A percentile compares a stretch with the other conserved stretches of the same genome.
Conservation (phyloP, 2,329 filamentous ascomycete genomes). For the Beauveria sp. region DNA sequence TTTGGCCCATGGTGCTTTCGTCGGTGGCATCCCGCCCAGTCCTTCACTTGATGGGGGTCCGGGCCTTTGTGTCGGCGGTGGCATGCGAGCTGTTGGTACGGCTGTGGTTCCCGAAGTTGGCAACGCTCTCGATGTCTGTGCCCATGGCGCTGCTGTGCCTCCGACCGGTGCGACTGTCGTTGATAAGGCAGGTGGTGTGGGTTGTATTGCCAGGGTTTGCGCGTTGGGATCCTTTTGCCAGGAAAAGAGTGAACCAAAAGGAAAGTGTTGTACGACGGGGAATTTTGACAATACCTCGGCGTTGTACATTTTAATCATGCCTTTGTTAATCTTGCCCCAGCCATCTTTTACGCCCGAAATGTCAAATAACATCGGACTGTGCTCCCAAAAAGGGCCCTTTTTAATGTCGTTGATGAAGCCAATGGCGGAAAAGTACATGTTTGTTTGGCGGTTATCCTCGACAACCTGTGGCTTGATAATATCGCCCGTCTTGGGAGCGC, state of each 20-base stretch:
- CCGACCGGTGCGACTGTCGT: constrained; percentile 26
- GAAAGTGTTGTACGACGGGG: constrained; percentile 95
- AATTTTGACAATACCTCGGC: constrained; percentile 95
- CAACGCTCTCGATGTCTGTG: constrained; percentile 31
- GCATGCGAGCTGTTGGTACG: not conserved
- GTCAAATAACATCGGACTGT: constrained; percentile 89
- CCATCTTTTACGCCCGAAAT: constrained; percentile 84
- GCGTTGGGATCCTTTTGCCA: constrained; percentile 65
- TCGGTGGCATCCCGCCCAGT: constrained; percentile 14
- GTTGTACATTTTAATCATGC: constrained; percentile 99
- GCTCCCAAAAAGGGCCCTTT: constrained; percentile 92
- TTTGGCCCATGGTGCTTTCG: constrained; percentile 41
- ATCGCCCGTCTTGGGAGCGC: constrained; percentile 63
- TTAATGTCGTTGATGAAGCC: constrained; percentile 98
- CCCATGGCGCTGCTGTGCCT: constrained; percentile 23
- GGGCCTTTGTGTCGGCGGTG: not conserved
- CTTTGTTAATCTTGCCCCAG: constrained; percentile 99
- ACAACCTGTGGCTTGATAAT: constrained; percentile 60
- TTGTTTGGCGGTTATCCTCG: constrained; percentile 54
- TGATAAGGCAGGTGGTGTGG: constrained; percentile 31
- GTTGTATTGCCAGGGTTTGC: constrained; percentile 27
- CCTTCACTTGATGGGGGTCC: not conserved
- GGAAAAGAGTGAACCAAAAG: constrained; percentile 71
- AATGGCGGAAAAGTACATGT: constrained; percentile 92
- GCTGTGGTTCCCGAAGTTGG: constrained; percentile 17